Conservation (phyloP, 768 basidiomycete species). For the Calvatia gigantea region DNA sequence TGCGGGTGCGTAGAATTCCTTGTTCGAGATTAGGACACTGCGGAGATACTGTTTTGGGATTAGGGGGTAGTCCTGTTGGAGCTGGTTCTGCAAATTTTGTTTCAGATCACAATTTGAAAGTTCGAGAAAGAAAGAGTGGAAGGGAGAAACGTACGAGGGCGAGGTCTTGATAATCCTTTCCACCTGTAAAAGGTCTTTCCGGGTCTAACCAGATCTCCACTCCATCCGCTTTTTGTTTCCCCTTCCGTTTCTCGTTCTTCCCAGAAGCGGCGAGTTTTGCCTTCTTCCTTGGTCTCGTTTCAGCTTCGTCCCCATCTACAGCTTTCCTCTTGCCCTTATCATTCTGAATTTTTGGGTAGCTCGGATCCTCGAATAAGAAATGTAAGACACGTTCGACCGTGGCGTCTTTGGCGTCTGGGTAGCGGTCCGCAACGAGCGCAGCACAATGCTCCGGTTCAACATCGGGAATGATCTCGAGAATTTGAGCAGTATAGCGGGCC, state of each 20-base stretch:
- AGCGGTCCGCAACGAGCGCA: constrained; percentile 41
- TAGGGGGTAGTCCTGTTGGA: constrained; percentile 53
- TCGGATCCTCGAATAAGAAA: constrained; percentile 55
- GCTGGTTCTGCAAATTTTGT: constrained; percentile 36
- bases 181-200: constrained; percentile 41
- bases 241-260: constrained; percentile 17
- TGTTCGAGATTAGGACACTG: constrained; percentile 30
- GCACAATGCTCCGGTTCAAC: constrained; percentile 55
- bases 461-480: constrained; percentile 71
- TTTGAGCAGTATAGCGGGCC: constrained; percentile 34
- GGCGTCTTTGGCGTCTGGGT: constrained; percentile 29
- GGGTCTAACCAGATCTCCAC: constrained; percentile 49
- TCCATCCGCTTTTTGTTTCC: constrained; percentile 25
- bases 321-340: constrained; percentile 12
- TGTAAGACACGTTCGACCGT: constrained; percentile 57
- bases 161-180: constrained; percentile 43
- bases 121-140: constrained; percentile 1
- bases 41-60: constrained; percentile 57
- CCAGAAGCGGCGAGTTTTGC: constrained; percentile 33
- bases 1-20: constrained; percentile 63
- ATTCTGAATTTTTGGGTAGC: constrained; percentile 52
- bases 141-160: constrained; percentile 42
- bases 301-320: constrained; percentile 24
- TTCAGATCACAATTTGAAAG: not conserved
- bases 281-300: constrained; percentile 23